A percentile compares a stretch with the other conserved stretches of the same genome.
These are phyloP conservation scores for Paecilomyces niveus DNA, from an alignment of 2,329 filamentous ascomycete species.

Conservation along the genomic window DNA sequence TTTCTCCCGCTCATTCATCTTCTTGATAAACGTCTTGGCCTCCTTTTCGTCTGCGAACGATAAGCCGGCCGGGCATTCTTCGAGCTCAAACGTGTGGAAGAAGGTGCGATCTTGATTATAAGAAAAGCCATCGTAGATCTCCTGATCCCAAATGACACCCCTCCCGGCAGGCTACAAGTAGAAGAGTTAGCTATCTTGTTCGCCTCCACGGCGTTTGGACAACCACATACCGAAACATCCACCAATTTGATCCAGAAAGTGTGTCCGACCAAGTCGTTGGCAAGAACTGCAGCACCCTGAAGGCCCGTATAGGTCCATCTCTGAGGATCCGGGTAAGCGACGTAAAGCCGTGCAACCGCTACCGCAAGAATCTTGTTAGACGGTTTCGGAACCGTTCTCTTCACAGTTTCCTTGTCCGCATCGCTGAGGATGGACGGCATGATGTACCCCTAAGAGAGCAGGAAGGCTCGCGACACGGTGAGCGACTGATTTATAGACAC, in stretches of 20 bases:
- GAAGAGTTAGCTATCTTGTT: conserved; percentile 6
- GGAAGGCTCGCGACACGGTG: conserved; percentile 2
- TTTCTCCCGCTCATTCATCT: conserved; percentile 93
- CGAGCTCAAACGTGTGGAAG: conserved; percentile 95
- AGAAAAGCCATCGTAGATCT: conserved; percentile 88
- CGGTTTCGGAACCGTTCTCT: conserved; percentile 85
- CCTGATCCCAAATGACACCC: conserved; percentile 94
- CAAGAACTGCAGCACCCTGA: conserved; percentile 83
- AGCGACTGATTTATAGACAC: conserved; percentile 5
- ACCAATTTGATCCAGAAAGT: conserved; percentile 98
- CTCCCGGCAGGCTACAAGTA: conserved; percentile 58
- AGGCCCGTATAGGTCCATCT: conserved; percentile 93
- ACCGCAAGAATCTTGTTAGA: conserved; percentile 97
- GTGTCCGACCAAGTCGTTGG: conserved; percentile 89
- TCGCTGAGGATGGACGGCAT: conserved; percentile 70
- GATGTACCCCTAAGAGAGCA: conserved; percentile 12
- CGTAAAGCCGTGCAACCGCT: conserved; percentile 85
- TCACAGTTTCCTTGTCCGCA: conserved; percentile 93
- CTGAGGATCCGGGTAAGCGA: conserved; percentile 77
- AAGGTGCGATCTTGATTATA: conserved; percentile 98
- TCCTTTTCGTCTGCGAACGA: conserved; percentile 97
- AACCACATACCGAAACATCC: conserved; percentile 75
- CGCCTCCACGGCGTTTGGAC: conserved; percentile 5
- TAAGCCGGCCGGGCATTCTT: conserved; percentile 81
- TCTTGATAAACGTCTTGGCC: conserved; percentile 93